These are phyloP conservation scores for Xylariaceae sp. DNA, from an alignment of 2,329 filamentous ascomycete genomes.

Conservation along the genomic window DNA sequence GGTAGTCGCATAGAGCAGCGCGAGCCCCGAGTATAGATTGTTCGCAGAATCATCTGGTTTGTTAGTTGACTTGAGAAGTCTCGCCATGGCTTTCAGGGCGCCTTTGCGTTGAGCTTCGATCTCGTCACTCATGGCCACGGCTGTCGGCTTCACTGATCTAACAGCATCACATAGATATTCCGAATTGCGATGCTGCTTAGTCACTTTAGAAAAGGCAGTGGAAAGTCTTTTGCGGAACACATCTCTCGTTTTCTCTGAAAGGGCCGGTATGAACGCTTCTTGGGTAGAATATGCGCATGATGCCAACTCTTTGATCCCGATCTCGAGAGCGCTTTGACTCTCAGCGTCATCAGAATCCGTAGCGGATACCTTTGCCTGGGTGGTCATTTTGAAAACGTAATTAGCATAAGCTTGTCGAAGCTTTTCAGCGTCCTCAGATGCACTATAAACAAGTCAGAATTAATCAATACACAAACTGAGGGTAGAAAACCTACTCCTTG, in stretches of 20 bases:
- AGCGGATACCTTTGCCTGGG: slow-evolving; percentile 34
- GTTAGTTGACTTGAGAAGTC: slow-evolving; percentile 44
- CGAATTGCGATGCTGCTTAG: slow-evolving; percentile 51
- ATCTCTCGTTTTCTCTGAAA: slow-evolving; percentile 53
- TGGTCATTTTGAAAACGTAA: slow-evolving; percentile 52
- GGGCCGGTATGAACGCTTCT: slow-evolving; percentile 38
- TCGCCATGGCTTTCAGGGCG: slow-evolving; percentile 50
- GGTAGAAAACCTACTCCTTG: slow-evolving; percentile 32
- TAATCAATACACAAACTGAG: slow-evolving; percentile 22
- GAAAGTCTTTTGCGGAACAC: slow-evolving; percentile 54
- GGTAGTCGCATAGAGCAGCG: slow-evolving; percentile 76
- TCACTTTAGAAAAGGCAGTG: slow-evolving; percentile 55
- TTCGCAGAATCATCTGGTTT: slow-evolving; percentile 37
- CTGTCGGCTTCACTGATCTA: slow-evolving; percentile 48
- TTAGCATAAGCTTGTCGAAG: slow-evolving; percentile 49
- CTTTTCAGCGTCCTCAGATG: slow-evolving; percentile 36
- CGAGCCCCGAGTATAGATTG: slow-evolving; percentile 58
- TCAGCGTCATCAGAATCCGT: slow-evolving; percentile 31
- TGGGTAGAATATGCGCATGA: slow-evolving; percentile 52
- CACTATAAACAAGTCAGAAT: slow-evolving; percentile 33
- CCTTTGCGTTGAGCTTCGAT: slow-evolving; percentile 50
- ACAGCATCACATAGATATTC: slow-evolving; percentile 52
- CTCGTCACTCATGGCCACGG: slow-evolving; percentile 53
- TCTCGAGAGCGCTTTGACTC: slow-evolving; percentile 37
- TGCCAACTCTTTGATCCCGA: slow-evolving; percentile 50